Percentiles rank a stretch among this genome's conserved stretches.
phyloP scores from a whole-genome alignment of 1,139 yeast genomes.

The Williopsis jadinii region DNA sequence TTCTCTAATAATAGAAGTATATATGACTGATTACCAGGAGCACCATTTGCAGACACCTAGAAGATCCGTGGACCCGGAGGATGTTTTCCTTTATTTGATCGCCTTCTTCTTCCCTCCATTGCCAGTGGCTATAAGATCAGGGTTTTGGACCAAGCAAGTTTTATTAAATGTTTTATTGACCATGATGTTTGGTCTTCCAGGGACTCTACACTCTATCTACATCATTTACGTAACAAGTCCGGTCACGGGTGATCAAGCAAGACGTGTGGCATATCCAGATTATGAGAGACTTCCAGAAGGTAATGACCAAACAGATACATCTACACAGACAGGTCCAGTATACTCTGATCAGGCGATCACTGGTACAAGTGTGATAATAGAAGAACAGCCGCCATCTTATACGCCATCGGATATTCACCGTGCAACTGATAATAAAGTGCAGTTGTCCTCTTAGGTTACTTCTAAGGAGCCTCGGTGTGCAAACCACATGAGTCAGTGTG shows the following conservation, averaged over 20 bases:
- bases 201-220: conserved; percentile 22
- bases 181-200: conserved; percentile 25
- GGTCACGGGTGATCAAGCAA: conserved; percentile 11
- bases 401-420: too few species aligned
- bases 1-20: too few species aligned
- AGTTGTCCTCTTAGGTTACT: too few species aligned
- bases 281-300: conserved; percentile 17
- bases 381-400: too few species aligned
- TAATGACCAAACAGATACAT: too few species aligned
- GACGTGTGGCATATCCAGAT: conserved; percentile 12
- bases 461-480: too few species aligned
- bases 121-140: conserved; percentile 25
- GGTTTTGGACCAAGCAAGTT: conserved; percentile 23
- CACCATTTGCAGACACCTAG: background rate
- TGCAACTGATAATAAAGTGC: too few species aligned
- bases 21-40: background rate
- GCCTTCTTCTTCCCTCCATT: conserved; percentile 27
- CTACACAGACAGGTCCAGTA: too few species aligned
- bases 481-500: too few species aligned
- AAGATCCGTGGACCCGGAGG: conserved; percentile 15
- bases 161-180: conserved; percentile 22
- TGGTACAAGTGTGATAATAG: too few species aligned
- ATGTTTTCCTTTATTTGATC: conserved; percentile 22
- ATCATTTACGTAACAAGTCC: conserved; percentile 17
- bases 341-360: too few species aligned